Base-by-base conservation (phyloP, 192 early-diverging fungal genomes). In the Coemansia sp. region DNA sequence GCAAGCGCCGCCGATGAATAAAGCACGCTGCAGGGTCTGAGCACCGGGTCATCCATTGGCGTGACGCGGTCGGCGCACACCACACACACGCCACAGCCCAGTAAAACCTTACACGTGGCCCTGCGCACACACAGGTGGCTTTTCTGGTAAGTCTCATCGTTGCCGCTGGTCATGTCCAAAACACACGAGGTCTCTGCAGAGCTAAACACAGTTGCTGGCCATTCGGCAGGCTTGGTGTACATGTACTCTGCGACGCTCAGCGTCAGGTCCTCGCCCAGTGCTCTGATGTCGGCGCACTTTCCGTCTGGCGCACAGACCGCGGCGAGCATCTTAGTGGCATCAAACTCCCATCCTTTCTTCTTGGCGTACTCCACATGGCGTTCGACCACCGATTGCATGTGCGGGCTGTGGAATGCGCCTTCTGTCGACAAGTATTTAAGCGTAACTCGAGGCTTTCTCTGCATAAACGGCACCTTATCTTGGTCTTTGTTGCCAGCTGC, bases 151-250 rank as follows among this genome's bases (percentile, higher is more conserved):
- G 95, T 85, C 36, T 45, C 11, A 7, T 45, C 42, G 42, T 14
- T 14, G 12, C 93, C 93, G 6, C 91, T 91, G 29, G 86, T 70
- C 80, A 96, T 96, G 80, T 98, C 96, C 45, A 96, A 85, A n/a
- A 94, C 86, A 82, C 95, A 94, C 17, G 94, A 67, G 12, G 61
- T 30, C 8, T 54, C 64, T 0, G 69, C 25, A 30, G 52, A 54
- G n/a, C 36, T 22, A n/a, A n/a, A n/a, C 14, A 71, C 38, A 7
- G 69, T 72, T 11, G 66, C 65, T 5, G 77, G 72, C 77, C 77
- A 80, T 59, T 75, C 59, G 2, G 72, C 66, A 2, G 49, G 69
- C n/a, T 64, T 20, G 17, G 60, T 58, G 61, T 65, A 71, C 69
- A 75, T 62, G 48, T 65, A 65, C 52, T 63, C 63, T 10, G 66